Evolutionary conservation across 768 basidiomycete genomes (phyloP).

Genomic region (Phylloporus sp.): DNA sequence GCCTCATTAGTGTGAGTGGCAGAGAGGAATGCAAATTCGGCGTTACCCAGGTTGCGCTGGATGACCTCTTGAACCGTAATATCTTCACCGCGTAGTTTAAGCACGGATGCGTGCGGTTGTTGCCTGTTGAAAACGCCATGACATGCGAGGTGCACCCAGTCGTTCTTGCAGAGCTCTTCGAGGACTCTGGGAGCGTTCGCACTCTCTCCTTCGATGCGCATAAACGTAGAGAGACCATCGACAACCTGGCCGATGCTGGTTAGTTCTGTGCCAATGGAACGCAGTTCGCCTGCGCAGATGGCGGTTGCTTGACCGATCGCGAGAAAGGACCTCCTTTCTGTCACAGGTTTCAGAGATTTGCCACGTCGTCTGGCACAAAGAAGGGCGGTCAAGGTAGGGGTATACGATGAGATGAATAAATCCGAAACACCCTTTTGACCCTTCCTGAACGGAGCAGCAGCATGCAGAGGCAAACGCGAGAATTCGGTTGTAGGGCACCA

Average conservation of each 20-base stretch:
- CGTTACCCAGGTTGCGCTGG: background rate
- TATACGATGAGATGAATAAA: constrained; percentile 15
- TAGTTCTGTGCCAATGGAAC: background rate
- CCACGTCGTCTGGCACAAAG: background rate
- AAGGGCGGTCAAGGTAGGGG: constrained; percentile 9
- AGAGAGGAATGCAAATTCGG: constrained; percentile 15
- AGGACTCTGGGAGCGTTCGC: background rate
- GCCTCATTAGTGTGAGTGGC: background rate
- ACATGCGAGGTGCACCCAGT: constrained; percentile 17
- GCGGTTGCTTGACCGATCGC: constrained; percentile 3
- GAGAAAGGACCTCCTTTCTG: background rate
- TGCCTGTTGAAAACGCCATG: constrained; percentile 11
- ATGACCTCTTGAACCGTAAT: background rate
- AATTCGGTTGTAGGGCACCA: constrained; percentile 11
- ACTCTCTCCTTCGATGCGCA: background rate
- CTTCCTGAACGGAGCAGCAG: constrained; percentile 1
- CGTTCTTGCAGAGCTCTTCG: background rate
- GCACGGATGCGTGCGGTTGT: constrained; percentile 13
- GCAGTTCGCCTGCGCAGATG: background rate
- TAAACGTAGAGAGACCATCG: background rate
- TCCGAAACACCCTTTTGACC: constrained; percentile 2
- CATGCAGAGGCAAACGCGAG: background rate
- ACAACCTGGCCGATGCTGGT: background rate
- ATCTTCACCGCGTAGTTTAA: background rate
- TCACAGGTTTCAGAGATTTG: background rate